Evolutionary conservation across 768 basidiomycete genomes (phyloP).

Genomic region (Rhizopogon roseolus): DNA sequence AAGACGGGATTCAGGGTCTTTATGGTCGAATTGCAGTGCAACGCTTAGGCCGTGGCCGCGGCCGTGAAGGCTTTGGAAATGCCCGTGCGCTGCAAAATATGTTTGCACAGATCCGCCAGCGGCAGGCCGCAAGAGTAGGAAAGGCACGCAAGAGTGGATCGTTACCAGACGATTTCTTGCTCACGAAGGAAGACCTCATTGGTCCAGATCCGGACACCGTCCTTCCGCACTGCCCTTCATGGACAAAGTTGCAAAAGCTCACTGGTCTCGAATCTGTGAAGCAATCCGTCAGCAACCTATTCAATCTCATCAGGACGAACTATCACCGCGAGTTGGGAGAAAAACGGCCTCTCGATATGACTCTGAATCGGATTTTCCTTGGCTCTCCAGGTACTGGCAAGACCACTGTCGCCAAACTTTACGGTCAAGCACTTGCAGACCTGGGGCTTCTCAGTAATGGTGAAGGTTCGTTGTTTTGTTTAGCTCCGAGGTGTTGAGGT

Average conservation of each 20-base stretch:
- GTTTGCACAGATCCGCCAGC: slow-evolving; percentile 35
- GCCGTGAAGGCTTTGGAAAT: slow-evolving; percentile 54
- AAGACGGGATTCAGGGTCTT: slow-evolving; percentile 17
- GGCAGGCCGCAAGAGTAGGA: slow-evolving; percentile 43
- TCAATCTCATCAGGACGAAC: slow-evolving; percentile 40
- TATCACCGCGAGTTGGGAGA: slow-evolving; percentile 51
- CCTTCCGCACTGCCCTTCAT: slow-evolving; percentile 36
- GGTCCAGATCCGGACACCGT: slow-evolving; percentile 51
- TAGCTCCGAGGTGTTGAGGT: not conserved
- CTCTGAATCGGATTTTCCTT: slow-evolving; percentile 57
- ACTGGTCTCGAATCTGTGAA: slow-evolving; percentile 53
- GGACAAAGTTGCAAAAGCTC: slow-evolving; percentile 42
- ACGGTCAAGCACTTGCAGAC: slow-evolving; percentile 54
- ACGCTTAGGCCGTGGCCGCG: slow-evolving; percentile 49
- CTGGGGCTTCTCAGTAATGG: slow-evolving; percentile 56
- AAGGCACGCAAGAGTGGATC: slow-evolving; percentile 33
- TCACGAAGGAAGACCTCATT: slow-evolving; percentile 51
- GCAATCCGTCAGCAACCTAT: slow-evolving; percentile 37
- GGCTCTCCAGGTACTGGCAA: slow-evolving; percentile 65
- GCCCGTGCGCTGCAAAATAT: slow-evolving; percentile 49
- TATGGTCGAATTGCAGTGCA: slow-evolving; percentile 47
- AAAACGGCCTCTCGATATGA: slow-evolving; percentile 39
- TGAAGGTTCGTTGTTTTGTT: slow-evolving; percentile 41
- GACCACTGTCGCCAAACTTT: slow-evolving; percentile 58
- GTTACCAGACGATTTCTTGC: slow-evolving; percentile 40